Evolutionary conservation across 768 basidiomycete genomes (phyloP).

Genomic region (Russula dissimulans): DNA sequence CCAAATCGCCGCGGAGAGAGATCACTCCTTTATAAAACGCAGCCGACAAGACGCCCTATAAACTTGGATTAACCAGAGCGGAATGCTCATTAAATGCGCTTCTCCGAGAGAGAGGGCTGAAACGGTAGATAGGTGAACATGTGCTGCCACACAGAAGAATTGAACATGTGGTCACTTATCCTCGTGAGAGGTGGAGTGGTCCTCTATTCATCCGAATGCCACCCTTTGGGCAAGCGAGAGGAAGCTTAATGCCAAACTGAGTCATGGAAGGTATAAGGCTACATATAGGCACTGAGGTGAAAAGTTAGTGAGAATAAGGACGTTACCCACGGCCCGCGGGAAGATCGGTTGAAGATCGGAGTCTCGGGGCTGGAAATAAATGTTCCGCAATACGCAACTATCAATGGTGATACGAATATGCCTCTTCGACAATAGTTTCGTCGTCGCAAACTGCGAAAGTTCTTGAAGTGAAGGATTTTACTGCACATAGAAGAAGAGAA

Average conservation of each 20-base stretch:
- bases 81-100: not conserved
- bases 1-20: not conserved
- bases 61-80: not conserved
- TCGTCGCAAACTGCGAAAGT: too few species aligned
- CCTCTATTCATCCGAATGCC: not conserved
- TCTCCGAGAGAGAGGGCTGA: not conserved
- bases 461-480: too few species aligned
- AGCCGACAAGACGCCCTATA: not conserved
- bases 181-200: not conserved
- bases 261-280: not conserved
- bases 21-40: not conserved
- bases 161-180: not conserved
- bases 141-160: not conserved
- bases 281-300: not conserved
- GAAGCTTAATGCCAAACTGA: too few species aligned
- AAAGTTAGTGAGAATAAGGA: too few species aligned
- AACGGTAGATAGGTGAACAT: not conserved
- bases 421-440: too few species aligned
- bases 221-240: not conserved
- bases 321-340: too few species aligned
- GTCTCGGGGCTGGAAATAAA: too few species aligned
- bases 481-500: too few species aligned
- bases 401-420: too few species aligned
- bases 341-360: too few species aligned
- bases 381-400: too few species aligned